Percentiles rank a stretch among this genome's conserved stretches.
phyloP scores from a whole-genome alignment of 371 early-diverging fungal genomes.

The Rhizopus arrhizus region DNA sequence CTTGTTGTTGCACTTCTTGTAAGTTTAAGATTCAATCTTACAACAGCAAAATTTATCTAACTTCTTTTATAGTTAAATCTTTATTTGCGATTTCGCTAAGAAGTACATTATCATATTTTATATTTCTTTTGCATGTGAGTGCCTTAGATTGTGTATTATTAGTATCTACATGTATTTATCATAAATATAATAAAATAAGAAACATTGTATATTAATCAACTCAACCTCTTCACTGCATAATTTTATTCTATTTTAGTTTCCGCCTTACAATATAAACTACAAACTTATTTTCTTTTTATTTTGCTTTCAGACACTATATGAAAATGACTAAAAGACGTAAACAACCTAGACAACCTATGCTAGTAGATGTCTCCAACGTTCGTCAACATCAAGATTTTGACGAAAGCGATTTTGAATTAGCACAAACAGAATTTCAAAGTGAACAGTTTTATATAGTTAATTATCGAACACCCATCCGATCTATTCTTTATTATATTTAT shows the following conservation, averaged over 20 bases:
- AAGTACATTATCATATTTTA: not conserved
- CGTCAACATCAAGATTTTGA: no score
- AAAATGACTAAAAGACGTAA: constrained; percentile 1
- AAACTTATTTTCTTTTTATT: not conserved
- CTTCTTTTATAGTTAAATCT: constrained; percentile 37
- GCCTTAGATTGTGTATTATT: no score
- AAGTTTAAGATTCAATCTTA: constrained; percentile 6
- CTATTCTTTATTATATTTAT: not conserved
- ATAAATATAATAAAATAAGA: no score
- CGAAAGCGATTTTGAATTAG: not conserved
- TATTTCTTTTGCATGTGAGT: not conserved
- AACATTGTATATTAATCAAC: no score
- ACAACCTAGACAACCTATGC: not conserved
- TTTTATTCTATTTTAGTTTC: not conserved
- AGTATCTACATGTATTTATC: no score
- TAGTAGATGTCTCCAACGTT: not conserved
- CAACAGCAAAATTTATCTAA: not conserved
- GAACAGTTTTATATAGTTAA: not conserved
- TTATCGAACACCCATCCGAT: not conserved
- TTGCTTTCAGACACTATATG: no score
- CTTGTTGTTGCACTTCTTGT: constrained; percentile 63
- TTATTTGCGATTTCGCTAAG: constrained; percentile 39
- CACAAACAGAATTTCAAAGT: not conserved
- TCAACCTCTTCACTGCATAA: not conserved
- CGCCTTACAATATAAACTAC: not conserved